Conservation (phyloP, 345 rosid genomes). For the Trapa bicornis region DNA sequence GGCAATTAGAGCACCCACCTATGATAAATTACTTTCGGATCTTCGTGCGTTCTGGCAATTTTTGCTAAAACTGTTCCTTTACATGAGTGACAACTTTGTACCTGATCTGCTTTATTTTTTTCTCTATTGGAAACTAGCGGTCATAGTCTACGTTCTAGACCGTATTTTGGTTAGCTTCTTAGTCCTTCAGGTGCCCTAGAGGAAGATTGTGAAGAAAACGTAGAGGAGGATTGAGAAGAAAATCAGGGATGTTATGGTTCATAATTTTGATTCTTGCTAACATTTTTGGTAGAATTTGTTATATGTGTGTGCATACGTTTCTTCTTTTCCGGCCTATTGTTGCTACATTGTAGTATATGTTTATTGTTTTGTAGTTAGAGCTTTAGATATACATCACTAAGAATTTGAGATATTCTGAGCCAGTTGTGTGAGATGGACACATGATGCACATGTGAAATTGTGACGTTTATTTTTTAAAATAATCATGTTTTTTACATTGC, state of each 20-base stretch:
- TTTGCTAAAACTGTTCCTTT: neutral
- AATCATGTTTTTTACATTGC: neutral
- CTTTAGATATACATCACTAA: neutral
- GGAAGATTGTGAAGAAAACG: neutral
- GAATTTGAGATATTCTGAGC: neutral
- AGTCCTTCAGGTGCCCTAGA: neutral
- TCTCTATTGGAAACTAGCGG: neutral
- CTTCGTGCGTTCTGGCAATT: neutral
- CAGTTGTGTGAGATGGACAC: neutral
- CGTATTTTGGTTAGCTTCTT: neutral
- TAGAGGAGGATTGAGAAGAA: neutral
- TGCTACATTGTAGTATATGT: neutral
- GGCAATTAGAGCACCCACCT: neutral
- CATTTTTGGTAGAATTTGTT: neutral
- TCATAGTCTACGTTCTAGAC: neutral
- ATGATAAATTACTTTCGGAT: neutral
- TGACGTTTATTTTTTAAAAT: no score
- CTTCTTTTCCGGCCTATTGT: neutral
- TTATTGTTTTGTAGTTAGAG: neutral
- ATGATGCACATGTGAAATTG: neutral
- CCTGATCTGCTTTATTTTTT: neutral
- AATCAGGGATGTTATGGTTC: neutral
- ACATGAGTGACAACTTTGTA: neutral
- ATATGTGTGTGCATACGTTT: neutral
- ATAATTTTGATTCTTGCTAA: neutral